A percentile compares a stretch with the other conserved stretches of the same genome.
These are phyloP conservation scores for Pythium folliculosum DNA, from an alignment of 352 stramenopile genomes.

Conservation along the genomic window DNA sequence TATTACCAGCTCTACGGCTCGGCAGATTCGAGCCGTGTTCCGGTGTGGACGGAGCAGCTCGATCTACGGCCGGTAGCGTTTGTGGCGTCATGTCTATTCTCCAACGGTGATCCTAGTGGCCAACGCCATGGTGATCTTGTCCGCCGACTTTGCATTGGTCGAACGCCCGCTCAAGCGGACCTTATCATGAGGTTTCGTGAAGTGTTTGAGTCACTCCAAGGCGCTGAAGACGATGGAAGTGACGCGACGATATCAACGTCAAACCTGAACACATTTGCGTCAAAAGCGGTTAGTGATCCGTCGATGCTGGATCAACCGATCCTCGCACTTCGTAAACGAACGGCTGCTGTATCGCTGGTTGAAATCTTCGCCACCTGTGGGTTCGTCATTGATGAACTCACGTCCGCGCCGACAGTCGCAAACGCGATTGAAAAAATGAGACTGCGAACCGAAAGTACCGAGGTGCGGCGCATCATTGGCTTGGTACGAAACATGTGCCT, in stretches of 20 bases:
- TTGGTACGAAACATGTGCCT: constrained; percentile 58
- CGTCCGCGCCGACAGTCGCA: constrained; percentile 45
- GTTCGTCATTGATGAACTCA: constrained; percentile 72
- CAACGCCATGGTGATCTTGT: constrained; percentile 59
- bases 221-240: neutral
- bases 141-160: constrained; percentile 51
- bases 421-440: constrained; percentile 62
- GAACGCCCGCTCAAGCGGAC: constrained; percentile 56
- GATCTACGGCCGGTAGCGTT: constrained; percentile 61
- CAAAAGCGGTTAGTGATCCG: constrained; percentile 43
- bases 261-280: constrained; percentile 48
- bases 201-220: constrained; percentile 47
- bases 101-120: constrained; percentile 55
- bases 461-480: constrained; percentile 55
- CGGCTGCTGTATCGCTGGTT: constrained; percentile 51
- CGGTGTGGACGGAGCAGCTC: constrained; percentile 32
- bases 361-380: constrained; percentile 63
- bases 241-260: constrained; percentile 38
- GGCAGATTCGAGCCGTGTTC: constrained; percentile 12
- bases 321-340: constrained; percentile 43
- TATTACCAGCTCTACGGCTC: constrained; percentile 73
- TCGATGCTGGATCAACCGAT: constrained; percentile 44
- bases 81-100: constrained; percentile 67
- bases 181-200: constrained; percentile 67
- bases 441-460: constrained; percentile 46